Base-by-base conservation (phyloP, 768 basidiomycete genomes). In the Leccinellum rugosiceps region DNA sequence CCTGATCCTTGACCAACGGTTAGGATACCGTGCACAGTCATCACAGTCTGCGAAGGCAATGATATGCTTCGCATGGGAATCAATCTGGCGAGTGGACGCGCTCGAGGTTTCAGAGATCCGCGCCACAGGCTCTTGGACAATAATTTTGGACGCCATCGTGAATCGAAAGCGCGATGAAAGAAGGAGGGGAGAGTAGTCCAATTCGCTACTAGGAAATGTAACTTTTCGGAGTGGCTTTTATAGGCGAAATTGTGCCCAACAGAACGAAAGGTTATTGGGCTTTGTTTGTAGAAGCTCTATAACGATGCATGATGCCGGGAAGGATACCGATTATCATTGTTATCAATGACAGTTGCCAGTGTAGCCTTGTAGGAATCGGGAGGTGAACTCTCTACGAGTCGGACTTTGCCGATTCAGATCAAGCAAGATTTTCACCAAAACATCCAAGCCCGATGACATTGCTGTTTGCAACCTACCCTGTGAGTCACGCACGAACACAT, bases 1-100 rank as follows among this genome's bases (percentile, higher is more conserved):
- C 85, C 84, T 79, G 55, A 79, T 77, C 59, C 65, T 77, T 21
- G 80, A 76, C 84, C 82, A 85, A 50, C 69, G 64, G 66, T 84
- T 85, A 14, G 80, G 81, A 63, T 77, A 73, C 21, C 58, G 67
- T 11, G 73, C 65, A 55, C 76, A 75, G 57, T 73, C 70, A 13
- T 74, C 72, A 19, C 70, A 72, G 14, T 69, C 69, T 55, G 58
- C 62, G 15, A 74, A 61, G 25, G 62, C 56, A 35, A 63, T 19
- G 7, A 57, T 19, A 11, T 62, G 26, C 2, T 44, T 34, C 15
- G 35, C n/a, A 52, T 53, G 19, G 41, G 30, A 19, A 6, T 64
- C 57, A 9, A 57, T 50, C 4, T 55, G 54, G 34, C 17, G 63
- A 43, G 30, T 41, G 34, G 50, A 64, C 10, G 59, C 30, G 55